phyloP scores from a whole-genome alignment of 257 asterid species.

The Orobanche coerulescens region DNA sequence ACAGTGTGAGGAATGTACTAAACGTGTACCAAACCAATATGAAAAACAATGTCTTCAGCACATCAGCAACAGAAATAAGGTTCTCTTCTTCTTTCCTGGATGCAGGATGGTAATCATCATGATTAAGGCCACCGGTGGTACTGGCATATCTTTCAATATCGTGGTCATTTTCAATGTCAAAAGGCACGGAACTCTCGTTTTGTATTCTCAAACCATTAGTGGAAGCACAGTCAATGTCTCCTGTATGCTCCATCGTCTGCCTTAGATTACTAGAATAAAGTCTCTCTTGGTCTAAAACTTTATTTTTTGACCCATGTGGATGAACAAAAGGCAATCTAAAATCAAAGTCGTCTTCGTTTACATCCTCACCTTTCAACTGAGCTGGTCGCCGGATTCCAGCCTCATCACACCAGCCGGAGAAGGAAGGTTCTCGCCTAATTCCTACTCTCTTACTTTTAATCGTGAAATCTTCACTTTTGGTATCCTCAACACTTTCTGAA shows the following conservation, averaged over 20 bases:
- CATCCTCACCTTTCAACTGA: conserved; percentile 26
- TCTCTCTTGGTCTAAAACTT: conserved; percentile 30
- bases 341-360: conserved; percentile 34
- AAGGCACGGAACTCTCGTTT: conserved; percentile 43
- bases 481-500: conserved; percentile 36
- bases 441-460: conserved; percentile 21
- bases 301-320: conserved; percentile 22
- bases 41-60: conserved; percentile 73
- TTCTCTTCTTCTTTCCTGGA: conserved; percentile 24
- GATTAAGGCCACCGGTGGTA: conserved; percentile 18
- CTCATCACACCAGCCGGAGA: conserved; percentile 75
- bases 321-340: conserved; percentile 38
- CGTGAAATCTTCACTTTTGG: conserved; percentile 21
- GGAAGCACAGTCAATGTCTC: conserved; percentile 29
- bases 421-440: conserved; percentile 52
- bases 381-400: conserved; percentile 34
- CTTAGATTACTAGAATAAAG: conserved; percentile 19
- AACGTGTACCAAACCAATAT: conserved; percentile 88
- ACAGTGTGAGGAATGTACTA: conserved; percentile 94
- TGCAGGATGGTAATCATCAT: conserved; percentile 9
- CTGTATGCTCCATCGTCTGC: conserved; percentile 45
- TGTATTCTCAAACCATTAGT: conserved; percentile 28
- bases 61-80: conserved; percentile 49
- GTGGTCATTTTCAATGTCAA: conserved; percentile 50
- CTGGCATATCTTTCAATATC: conserved; percentile 24